Base-by-base conservation (phyloP, 2,329 filamentous ascomycete species). In the Aulographum hederae region DNA sequence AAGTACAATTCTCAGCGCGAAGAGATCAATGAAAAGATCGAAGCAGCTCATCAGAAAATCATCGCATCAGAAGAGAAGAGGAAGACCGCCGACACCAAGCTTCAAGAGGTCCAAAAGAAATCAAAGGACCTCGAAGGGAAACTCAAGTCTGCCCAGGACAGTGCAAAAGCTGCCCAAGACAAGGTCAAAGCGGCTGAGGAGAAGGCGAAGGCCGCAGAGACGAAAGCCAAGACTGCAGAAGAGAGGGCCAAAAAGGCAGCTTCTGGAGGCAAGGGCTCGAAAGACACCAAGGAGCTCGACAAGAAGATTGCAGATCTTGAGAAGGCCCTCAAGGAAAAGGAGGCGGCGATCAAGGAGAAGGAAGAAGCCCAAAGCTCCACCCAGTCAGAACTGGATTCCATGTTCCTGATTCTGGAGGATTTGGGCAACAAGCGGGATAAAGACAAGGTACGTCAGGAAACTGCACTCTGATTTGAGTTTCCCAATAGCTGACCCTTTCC, bases 351-450 rank as follows among this genome's bases (percentile, higher is more conserved):
- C 12, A 34, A 37, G 20, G 36, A 21, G 18, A 36, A 59, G 32
- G 51, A 55, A 40, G 53, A 53, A 26, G 47, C 43, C 15, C 38
- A 47, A 4, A 39, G 38, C 11, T 42, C 45, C 17, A 50, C 43
- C 13, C 48, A 60, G 39, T 50, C 53, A 31, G 58, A 62, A 40
- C 35, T 65, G 21, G 59, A 63, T 36, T 58, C 60, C 37, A 41
- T 62, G 38, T 55, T 67, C 35, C 57, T 63, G 31, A 45, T 60
- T 3, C 51, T 61, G 18, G 52, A 56, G 3, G 59, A 63, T 35
- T 46, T 64, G 16, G 56, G 63, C 43, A 53, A 58, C 35, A 60
- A 61, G 48, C 37, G 51, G 37, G 39, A 39, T 6, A 48, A 42
- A 20, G 54, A 58, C 31, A 52, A 55, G 42, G 53, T 53, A 37